Conservation (phyloP, 2,329 filamentous ascomycete genomes). For the Ascochyta koolunga region DNA sequence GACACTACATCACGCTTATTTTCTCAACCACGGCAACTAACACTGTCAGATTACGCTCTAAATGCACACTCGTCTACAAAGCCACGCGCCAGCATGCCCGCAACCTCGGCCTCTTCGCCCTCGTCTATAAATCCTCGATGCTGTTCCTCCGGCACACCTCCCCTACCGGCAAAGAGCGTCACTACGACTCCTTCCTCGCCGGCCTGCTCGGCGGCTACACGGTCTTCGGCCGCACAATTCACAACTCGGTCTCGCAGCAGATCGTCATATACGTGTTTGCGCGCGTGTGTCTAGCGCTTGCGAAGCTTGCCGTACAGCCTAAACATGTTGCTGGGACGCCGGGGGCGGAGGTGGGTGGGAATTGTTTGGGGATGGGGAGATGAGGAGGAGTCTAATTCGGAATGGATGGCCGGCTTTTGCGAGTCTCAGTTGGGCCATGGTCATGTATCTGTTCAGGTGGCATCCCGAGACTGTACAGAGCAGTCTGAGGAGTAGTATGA, state of each 20-base stretch:
- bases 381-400: conserved; percentile 49
- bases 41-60: conserved; percentile 69
- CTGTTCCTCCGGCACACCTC: conserved; percentile 69
- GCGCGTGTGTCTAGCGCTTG: conserved; percentile 82
- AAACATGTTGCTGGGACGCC: conserved; percentile 47
- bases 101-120: conserved; percentile 89
- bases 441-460: conserved; percentile 95
- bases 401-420: conserved; percentile 95
- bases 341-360: conserved; percentile 46
- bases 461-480: conserved; percentile 90
- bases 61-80: conserved; percentile 76
- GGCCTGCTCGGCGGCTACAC: conserved; percentile 89
- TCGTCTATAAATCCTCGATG: conserved; percentile 87
- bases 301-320: conserved; percentile 78
- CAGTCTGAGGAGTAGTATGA: conserved; percentile 94
- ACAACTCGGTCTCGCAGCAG: conserved; percentile 88
- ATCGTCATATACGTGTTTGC: conserved; percentile 99
- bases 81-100: conserved; percentile 89
- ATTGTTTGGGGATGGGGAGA: conserved; percentile 44
- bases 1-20: not conserved
- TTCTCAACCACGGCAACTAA: conserved; percentile 2
- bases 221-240: conserved; percentile 82
- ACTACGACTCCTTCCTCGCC: conserved; percentile 83
- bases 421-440: conserved; percentile 84
- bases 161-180: conserved; percentile 63